These are phyloP conservation scores for Gryganskiella cystojenkinii DNA, from an alignment of 192 early-diverging fungal genomes.

Conservation along the genomic window DNA sequence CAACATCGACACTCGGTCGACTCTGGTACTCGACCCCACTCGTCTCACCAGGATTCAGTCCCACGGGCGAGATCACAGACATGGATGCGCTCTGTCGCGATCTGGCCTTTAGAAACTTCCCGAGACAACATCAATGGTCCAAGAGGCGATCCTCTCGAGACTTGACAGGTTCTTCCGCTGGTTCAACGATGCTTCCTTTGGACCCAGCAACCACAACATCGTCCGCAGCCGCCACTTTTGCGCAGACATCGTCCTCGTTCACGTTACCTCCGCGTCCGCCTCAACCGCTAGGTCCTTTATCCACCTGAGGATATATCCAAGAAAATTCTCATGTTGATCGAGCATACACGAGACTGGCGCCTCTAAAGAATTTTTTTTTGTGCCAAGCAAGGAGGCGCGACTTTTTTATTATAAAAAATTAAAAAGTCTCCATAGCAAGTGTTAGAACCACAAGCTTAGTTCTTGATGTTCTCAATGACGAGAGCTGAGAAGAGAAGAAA, in stretches of 20 bases:
- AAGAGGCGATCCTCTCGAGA: conserved; percentile 13
- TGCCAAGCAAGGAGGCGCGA: conserved; percentile 21
- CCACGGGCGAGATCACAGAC: conserved; percentile 17
- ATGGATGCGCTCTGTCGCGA: conserved; percentile 39
- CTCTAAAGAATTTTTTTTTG: conserved; percentile 7
- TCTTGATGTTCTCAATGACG: conserved; percentile 55
- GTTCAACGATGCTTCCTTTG: background rate
- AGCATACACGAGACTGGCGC: background rate
- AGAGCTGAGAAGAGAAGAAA: conserved; percentile 14
- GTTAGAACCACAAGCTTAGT: conserved; percentile 41
- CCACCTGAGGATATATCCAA: background rate
- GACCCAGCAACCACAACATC: background rate
- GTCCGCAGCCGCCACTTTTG: background rate
- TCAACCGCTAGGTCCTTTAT: background rate
- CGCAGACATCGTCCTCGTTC: background rate
- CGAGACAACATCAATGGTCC: conserved; percentile 49
- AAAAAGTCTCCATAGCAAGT: conserved; percentile 27
- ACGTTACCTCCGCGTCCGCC: background rate
- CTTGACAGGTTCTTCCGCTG: background rate
- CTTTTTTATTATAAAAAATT: conserved; percentile 31
- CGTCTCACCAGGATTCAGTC: conserved; percentile 20
- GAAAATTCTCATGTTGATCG: no score
- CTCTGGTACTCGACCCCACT: background rate
- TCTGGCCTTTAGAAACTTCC: conserved; percentile 38
- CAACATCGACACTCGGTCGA: background rate